These are phyloP conservation scores for Myriosclerotinia scirpicola DNA, from an alignment of 2,329 filamentous ascomycete genomes.

Conservation along the genomic window DNA sequence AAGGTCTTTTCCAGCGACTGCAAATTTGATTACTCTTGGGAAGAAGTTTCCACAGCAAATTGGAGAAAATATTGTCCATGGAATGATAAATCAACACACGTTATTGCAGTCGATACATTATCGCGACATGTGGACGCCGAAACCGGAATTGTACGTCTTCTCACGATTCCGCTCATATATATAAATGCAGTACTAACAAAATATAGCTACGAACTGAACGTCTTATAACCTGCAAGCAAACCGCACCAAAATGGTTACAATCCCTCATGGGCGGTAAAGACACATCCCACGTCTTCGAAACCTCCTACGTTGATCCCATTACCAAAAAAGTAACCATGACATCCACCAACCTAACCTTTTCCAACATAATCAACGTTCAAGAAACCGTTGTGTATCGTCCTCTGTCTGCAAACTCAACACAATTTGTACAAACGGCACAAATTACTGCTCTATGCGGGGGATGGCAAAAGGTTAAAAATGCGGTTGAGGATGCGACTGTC, in stretches of 20 bases:
- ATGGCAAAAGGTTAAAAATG: constrained; percentile 96
- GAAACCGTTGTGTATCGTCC: constrained; percentile 90
- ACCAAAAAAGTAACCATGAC: constrained; percentile 93
- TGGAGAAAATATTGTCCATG: constrained; percentile 99
- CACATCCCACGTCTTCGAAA: constrained; percentile 88
- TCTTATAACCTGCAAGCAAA: constrained; percentile 61
- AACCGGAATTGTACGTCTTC: constrained; percentile 62
- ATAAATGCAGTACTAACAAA: constrained; percentile 25
- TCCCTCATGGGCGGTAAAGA: constrained; percentile 76
- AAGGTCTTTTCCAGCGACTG: constrained; percentile 91
- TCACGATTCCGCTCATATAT: background rate
- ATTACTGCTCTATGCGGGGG: constrained; percentile 94
- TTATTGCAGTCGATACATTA: constrained; percentile 91
- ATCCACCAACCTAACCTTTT: constrained; percentile 90
- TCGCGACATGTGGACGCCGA: constrained; percentile 64
- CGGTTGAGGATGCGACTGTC: constrained; percentile 89
- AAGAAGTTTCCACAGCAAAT: constrained; percentile 95
- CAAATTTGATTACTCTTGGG: constrained; percentile 97
- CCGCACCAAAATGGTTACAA: constrained; percentile 78
- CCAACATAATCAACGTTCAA: constrained; percentile 84
- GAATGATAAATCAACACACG: constrained; percentile 98
- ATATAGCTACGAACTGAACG: constrained; percentile 67
- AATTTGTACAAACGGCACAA: constrained; percentile 85
- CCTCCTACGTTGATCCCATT: constrained; percentile 85
- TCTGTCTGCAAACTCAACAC: constrained; percentile 58